These are phyloP conservation scores for Nicotiana noctiflora DNA, from an alignment of 257 asterid genomes.

Conservation along the genomic window DNA sequence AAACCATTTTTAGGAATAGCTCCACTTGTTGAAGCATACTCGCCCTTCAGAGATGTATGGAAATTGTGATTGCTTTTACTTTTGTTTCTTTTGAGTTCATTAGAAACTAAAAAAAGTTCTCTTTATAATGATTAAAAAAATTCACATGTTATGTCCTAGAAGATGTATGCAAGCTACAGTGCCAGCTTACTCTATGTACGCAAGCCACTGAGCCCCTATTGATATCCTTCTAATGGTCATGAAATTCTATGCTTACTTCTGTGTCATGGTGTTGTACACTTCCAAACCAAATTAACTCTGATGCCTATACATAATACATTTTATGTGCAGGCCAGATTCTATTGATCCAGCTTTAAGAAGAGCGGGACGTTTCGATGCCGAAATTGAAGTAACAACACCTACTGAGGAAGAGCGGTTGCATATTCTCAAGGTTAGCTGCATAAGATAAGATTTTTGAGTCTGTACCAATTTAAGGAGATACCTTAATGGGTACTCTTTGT, in stretches of 20 bases:
- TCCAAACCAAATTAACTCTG: background rate
- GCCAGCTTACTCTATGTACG: background rate
- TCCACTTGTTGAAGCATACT: too few relatives aligned
- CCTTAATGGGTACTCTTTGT: background rate
- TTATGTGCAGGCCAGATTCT: slow-evolving; percentile 60
- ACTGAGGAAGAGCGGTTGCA: slow-evolving; percentile 73
- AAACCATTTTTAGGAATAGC: too few relatives aligned
- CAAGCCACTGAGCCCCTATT: background rate
- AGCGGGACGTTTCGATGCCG: slow-evolving; percentile 91
- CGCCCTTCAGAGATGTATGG: background rate
- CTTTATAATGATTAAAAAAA: background rate
- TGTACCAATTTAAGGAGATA: background rate
- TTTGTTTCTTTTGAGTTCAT: background rate
- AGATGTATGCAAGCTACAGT: background rate
- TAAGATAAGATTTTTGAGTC: background rate
- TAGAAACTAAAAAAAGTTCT: background rate
- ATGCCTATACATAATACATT: background rate
- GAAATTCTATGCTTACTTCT: background rate
- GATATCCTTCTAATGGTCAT: background rate
- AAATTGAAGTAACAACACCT: slow-evolving; percentile 90
- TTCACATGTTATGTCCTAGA: background rate
- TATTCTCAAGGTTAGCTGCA: slow-evolving; percentile 55
- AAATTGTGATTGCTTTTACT: background rate
- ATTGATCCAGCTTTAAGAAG: slow-evolving; percentile 94
- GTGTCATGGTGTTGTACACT: background rate